Evolutionary conservation across 1,284 basidiomycete genomes (phyloP).

Genomic region (Afroboletus lepidellus): DNA sequence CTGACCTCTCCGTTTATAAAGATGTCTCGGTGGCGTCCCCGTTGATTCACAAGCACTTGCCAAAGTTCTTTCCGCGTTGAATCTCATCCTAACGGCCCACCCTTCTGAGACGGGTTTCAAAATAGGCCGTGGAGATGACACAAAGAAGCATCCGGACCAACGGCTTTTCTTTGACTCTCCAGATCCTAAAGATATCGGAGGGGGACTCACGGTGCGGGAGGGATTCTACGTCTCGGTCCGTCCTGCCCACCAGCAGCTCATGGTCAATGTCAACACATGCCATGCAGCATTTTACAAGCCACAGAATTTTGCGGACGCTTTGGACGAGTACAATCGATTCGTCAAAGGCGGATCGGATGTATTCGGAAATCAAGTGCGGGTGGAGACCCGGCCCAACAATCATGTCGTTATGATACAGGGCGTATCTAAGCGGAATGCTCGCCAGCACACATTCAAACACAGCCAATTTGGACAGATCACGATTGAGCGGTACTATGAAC

Average conservation of each 20-base stretch:
- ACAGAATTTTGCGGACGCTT: slow-evolving; percentile 57
- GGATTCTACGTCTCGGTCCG: slow-evolving; percentile 78
- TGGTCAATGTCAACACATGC: slow-evolving; percentile 79
- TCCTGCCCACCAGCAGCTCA: slow-evolving; percentile 66
- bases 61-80: slow-evolving; percentile 49
- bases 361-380: slow-evolving; percentile 60
- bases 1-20: slow-evolving; percentile 13
- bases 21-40: slow-evolving; percentile 24
- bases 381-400: slow-evolving; percentile 56
- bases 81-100: slow-evolving; percentile 47
- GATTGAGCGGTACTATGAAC: slow-evolving; percentile 62
- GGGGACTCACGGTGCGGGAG: slow-evolving; percentile 62
- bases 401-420: slow-evolving; percentile 61
- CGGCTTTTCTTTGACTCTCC: slow-evolving; percentile 40
- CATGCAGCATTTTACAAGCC: slow-evolving; percentile 73
- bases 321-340: slow-evolving; percentile 50
- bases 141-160: slow-evolving; percentile 29
- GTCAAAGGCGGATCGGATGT: slow-evolving; percentile 47
- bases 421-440: slow-evolving; percentile 45
- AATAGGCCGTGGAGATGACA: slow-evolving; percentile 42
- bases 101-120: slow-evolving; percentile 37
- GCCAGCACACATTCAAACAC: slow-evolving; percentile 53
- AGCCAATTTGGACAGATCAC: slow-evolving; percentile 49
- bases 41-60: slow-evolving; percentile 38
- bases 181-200: slow-evolving; percentile 20